Evolutionary conservation across 75 land plant genomes (phyloP).

Genomic region (Chamaecyparis obtusa): DNA sequence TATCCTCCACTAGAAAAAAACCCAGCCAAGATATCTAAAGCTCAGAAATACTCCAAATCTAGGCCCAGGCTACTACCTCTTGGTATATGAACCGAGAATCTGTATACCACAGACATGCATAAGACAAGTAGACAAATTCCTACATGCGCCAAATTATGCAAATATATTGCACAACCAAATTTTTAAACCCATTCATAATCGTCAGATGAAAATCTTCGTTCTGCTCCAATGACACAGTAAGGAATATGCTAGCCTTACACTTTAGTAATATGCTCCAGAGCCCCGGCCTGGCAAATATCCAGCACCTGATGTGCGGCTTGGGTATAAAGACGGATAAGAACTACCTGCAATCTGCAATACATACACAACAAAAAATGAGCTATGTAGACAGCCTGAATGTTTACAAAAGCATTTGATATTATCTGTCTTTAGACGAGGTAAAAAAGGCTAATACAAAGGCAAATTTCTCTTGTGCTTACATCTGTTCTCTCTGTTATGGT

Average conservation of each 20-base stretch:
- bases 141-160: background rate
- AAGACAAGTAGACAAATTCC: constrained; percentile 3
- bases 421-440: background rate
- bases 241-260: background rate
- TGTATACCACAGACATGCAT: constrained; percentile 5
- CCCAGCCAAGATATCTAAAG: background rate
- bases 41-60: background rate
- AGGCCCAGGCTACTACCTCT: constrained; percentile 1
- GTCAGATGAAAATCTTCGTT: background rate
- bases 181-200: background rate
- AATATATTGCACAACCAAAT: background rate
- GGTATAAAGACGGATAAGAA: constrained; percentile 1
- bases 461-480: background rate
- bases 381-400: background rate
- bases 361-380: background rate
- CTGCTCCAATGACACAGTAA: background rate
- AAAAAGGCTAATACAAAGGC: no score
- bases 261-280: constrained; percentile 3
- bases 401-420: background rate
- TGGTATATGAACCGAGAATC: background rate
- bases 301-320: background rate
- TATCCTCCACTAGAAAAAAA: background rate
- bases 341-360: constrained; percentile 5
- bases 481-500: background rate
- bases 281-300: constrained; percentile 9